Evolutionary conservation across 192 early-diverging fungal genomes (phyloP).

Genomic region (Dimargaris cristalligena): DNA sequence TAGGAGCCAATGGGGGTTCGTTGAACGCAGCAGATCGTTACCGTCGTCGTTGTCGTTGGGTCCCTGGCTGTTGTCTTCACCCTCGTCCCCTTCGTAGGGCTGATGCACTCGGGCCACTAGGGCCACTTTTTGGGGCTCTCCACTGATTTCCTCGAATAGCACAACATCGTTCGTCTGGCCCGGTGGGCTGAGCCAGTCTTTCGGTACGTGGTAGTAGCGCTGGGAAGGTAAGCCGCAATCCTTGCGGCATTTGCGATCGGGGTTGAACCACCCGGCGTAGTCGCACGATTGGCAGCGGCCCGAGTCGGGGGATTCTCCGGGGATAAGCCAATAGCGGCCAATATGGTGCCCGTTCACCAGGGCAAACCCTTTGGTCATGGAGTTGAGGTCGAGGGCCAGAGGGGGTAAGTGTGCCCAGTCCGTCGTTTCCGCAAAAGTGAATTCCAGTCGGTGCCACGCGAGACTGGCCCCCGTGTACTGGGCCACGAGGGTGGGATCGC

Average conservation of each 20-base stretch:
- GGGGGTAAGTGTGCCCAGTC: background rate
- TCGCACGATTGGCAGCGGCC: constrained; percentile 18
- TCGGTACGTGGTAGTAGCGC: constrained; percentile 25
- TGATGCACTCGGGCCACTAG: constrained; percentile 15
- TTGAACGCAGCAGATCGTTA: no score
- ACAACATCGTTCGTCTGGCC: background rate
- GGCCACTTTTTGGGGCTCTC: constrained; percentile 15
- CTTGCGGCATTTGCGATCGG: constrained; percentile 18
- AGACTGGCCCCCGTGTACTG: background rate
- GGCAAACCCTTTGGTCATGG: constrained; percentile 28
- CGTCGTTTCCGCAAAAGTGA: background rate
- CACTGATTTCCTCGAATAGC: constrained; percentile 21
- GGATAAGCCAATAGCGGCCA: constrained; percentile 26
- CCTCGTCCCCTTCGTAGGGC: no score
- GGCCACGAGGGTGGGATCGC: background rate
- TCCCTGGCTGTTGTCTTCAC: no score
- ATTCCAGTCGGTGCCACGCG: constrained; percentile 5
- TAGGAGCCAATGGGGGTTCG: no score
- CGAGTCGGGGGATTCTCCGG: constrained; percentile 11
- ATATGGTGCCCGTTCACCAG: constrained; percentile 25
- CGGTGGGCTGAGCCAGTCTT: constrained; percentile 17
- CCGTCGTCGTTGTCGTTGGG: no score
- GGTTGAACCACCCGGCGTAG: constrained; percentile 20
- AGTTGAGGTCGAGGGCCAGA: constrained; percentile 18
- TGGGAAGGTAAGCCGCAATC: constrained; percentile 23